These are phyloP conservation scores for Aspergillus oerlinghausenensis DNA, from an alignment of 2,329 filamentous ascomycete genomes.

Conservation along the genomic window DNA sequence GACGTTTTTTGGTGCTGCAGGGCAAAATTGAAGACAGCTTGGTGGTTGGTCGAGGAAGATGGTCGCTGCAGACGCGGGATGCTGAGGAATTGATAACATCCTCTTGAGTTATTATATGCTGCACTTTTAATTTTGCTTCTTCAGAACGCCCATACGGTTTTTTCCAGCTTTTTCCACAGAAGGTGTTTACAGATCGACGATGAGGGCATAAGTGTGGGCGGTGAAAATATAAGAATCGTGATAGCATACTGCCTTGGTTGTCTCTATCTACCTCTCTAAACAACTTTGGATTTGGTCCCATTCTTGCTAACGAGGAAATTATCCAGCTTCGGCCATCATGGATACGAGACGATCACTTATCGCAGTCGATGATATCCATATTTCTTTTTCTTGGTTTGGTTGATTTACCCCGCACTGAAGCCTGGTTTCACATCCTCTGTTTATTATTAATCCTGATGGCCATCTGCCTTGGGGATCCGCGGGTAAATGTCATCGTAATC, in stretches of 20 bases:
- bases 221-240: not conserved
- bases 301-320: not conserved
- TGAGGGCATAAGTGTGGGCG: not conserved
- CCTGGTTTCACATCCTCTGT: not conserved
- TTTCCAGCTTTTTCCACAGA: not conserved
- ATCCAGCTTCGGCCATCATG: not conserved
- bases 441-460: not conserved
- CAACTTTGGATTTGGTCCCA: not conserved
- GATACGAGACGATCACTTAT: not conserved
- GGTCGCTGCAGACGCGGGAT: conserved; percentile 29
- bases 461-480: no score
- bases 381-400: not conserved
- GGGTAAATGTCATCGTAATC: not conserved
- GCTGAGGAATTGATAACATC: conserved; percentile 9
- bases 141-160: not conserved
- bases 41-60: conserved; percentile 40
- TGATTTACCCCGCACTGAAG: not conserved
- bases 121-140: not conserved
- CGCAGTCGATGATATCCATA: not conserved
- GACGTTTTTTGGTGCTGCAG: conserved; percentile 56
- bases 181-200: not conserved
- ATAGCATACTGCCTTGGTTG: not conserved
- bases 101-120: not conserved
- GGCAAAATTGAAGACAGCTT: conserved; percentile 43
- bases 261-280: not conserved